These are phyloP conservation scores for Dactylellina parvicollis DNA, from an alignment of 2,329 filamentous ascomycete species.

Conservation along the genomic window DNA sequence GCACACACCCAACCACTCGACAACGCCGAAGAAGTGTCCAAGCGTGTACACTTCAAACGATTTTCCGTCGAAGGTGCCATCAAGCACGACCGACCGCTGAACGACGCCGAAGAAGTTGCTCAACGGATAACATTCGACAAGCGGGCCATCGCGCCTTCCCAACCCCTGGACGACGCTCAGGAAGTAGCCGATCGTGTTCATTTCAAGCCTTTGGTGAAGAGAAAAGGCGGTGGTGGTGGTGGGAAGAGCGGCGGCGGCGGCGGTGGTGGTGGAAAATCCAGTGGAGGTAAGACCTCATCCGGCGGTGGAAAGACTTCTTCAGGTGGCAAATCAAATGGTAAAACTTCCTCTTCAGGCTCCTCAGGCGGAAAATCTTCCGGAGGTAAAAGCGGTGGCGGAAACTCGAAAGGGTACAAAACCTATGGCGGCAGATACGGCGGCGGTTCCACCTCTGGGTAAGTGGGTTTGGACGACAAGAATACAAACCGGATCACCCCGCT, in stretches of 20 bases:
- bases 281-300: slow-evolving; percentile 59
- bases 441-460: slow-evolving; percentile 56
- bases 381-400: slow-evolving; percentile 34
- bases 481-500: slow-evolving; percentile 64
- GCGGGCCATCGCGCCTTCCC: slow-evolving; percentile 20
- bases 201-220: slow-evolving; percentile 43
- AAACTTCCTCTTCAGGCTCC: slow-evolving; percentile 30
- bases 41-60: slow-evolving; percentile 30
- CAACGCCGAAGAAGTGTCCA: slow-evolving; percentile 13
- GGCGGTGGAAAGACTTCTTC: slow-evolving; percentile 54
- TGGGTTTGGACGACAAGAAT: too few relatives aligned
- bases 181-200: slow-evolving; percentile 22
- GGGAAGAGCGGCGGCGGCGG: slow-evolving; percentile 24
- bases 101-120: slow-evolving; percentile 19
- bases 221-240: slow-evolving; percentile 36
- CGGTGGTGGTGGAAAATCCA: slow-evolving; percentile 61
- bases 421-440: slow-evolving; percentile 58
- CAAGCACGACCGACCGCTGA: slow-evolving; percentile 19
- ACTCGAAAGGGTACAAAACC: slow-evolving; percentile 56
- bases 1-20: slow-evolving; percentile 18
- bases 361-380: slow-evolving; percentile 35
- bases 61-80: slow-evolving; percentile 15
- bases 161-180: slow-evolving; percentile 16
- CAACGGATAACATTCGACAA: slow-evolving; percentile 20
- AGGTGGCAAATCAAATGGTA: slow-evolving; percentile 34